A percentile compares a stretch with the other conserved stretches of the same genome.
Conservation (phyloP, 2,329 filamentous ascomycete genomes). For the Dendryphion nanum region DNA sequence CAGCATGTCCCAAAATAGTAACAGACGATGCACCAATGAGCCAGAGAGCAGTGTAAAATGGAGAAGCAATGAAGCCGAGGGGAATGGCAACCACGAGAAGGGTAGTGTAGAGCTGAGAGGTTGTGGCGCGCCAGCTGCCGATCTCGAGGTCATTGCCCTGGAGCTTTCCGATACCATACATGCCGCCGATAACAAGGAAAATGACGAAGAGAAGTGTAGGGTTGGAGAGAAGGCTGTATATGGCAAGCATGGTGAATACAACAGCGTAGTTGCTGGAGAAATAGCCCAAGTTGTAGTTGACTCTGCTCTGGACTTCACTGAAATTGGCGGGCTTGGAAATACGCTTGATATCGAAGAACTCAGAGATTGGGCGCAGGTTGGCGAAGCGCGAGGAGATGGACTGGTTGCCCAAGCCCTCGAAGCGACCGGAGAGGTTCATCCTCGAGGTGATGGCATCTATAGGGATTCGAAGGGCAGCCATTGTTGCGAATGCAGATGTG, state of each 20-base stretch:
- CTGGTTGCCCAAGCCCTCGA: conserved; percentile 77
- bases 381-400: conserved; percentile 80
- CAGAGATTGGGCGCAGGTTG: conserved; percentile 85
- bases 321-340: conserved; percentile 94
- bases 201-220: conserved; percentile 87
- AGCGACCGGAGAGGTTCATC: conserved; percentile 81
- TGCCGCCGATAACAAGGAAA: conserved; percentile 77
- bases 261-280: conserved; percentile 98
- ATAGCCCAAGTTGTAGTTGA: conserved; percentile 96
- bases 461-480: conserved; percentile 90
- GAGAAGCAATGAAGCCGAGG: conserved; percentile 79
- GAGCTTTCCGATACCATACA: conserved; percentile 89
- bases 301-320: conserved; percentile 79
- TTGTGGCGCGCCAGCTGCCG: conserved; percentile 76
- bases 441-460: conserved; percentile 88
- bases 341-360: conserved; percentile 96
- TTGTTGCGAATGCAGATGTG: conserved; percentile 41
- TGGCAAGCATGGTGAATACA: conserved; percentile 89
- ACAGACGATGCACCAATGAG: conserved; percentile 93
- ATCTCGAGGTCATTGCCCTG: conserved; percentile 85
- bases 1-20: conserved; percentile 89
- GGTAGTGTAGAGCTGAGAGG: conserved; percentile 90
- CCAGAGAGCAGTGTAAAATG: conserved; percentile 85
- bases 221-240: conserved; percentile 94
- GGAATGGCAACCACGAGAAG: conserved; percentile 81